phyloP scores from a whole-genome alignment of 495 filamentous ascomycete species.

The Podospora australis region DNA sequence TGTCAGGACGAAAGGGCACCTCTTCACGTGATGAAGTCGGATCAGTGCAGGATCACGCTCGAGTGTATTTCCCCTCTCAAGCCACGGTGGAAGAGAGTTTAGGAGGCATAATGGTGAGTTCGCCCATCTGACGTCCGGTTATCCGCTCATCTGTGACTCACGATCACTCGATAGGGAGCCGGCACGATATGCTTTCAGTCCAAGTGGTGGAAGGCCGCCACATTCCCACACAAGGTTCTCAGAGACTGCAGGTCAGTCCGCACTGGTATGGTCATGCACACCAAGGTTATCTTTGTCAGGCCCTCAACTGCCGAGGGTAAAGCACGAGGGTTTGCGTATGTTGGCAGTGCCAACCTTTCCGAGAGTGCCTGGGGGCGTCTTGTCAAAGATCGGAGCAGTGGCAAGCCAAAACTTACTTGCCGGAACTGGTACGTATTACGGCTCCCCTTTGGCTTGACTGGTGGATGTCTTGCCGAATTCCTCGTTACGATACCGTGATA shows the following conservation, averaged over 20 bases:
- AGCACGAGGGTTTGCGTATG: conserved; percentile 59
- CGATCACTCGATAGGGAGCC: conserved; percentile 34
- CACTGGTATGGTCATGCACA: conserved; percentile 74
- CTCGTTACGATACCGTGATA: neutral
- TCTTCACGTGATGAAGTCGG: conserved; percentile 26
- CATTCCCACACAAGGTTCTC: conserved; percentile 65
- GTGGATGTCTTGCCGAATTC: neutral
- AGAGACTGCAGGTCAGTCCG: conserved; percentile 67
- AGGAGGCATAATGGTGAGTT: conserved; percentile 45
- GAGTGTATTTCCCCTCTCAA: conserved; percentile 76
- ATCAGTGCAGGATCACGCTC: conserved; percentile 47
- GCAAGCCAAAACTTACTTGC: conserved; percentile 66
- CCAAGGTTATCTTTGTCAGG: conserved; percentile 71
- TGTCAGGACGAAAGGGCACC: conserved; percentile 22
- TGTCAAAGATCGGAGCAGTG: conserved; percentile 56
- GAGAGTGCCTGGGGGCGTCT: conserved; percentile 78
- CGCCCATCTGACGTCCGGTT: neutral
- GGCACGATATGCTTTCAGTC: conserved; percentile 77
- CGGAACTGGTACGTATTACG: conserved; percentile 58
- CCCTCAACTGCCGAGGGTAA: conserved; percentile 27
- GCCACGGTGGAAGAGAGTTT: conserved; percentile 61
- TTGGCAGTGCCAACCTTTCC: conserved; percentile 88
- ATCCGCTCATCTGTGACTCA: neutral
- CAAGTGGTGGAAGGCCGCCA: conserved; percentile 56
- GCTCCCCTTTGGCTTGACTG: neutral